Conservation (phyloP, 495 filamentous ascomycete genomes). For the Astrocystis sublimbata region DNA sequence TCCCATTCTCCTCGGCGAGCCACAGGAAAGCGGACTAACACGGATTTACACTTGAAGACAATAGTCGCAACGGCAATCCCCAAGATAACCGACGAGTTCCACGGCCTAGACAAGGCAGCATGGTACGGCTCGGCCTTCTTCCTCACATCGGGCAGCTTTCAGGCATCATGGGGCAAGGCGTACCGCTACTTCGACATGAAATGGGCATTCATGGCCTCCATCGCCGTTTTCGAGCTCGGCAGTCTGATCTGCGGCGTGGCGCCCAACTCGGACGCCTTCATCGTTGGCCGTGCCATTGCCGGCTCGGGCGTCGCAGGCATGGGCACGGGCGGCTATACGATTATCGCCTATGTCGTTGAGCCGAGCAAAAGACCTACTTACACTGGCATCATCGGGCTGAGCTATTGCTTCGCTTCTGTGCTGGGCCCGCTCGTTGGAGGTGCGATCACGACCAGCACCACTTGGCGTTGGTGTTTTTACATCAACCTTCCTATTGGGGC, state of each 20-base stretch:
- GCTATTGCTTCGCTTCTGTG: conserved; percentile 35
- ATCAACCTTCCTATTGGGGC: conserved; percentile 66
- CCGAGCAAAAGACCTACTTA: conserved; percentile 34
- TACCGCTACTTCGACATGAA: conserved; percentile 50
- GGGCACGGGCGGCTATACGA: neutral
- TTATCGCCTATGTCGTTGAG: neutral
- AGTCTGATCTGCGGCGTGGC: conserved; percentile 49
- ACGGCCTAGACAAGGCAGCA: conserved; percentile 39
- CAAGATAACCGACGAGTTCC: conserved; percentile 45
- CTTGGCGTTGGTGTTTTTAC: conserved; percentile 64
- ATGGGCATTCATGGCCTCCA: conserved; percentile 24
- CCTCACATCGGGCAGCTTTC: conserved; percentile 22
- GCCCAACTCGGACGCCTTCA: conserved; percentile 39
- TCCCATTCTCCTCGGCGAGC: too few relatives aligned
- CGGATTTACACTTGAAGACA: conserved; percentile 10
- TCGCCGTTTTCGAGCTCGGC: conserved; percentile 43
- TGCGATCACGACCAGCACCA: conserved; percentile 58
- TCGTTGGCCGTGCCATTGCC: neutral
- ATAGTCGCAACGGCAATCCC: conserved; percentile 47
- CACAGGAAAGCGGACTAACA: too few relatives aligned
- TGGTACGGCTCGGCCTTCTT: conserved; percentile 43
- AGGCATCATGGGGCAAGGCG: conserved; percentile 16
- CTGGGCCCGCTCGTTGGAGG: conserved; percentile 59
- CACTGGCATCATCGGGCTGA: conserved; percentile 41
- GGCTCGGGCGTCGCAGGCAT: neutral